These are phyloP conservation scores for Stipa capillata DNA, from an alignment of 176 grass and related monocot species.

Conservation along the genomic window DNA sequence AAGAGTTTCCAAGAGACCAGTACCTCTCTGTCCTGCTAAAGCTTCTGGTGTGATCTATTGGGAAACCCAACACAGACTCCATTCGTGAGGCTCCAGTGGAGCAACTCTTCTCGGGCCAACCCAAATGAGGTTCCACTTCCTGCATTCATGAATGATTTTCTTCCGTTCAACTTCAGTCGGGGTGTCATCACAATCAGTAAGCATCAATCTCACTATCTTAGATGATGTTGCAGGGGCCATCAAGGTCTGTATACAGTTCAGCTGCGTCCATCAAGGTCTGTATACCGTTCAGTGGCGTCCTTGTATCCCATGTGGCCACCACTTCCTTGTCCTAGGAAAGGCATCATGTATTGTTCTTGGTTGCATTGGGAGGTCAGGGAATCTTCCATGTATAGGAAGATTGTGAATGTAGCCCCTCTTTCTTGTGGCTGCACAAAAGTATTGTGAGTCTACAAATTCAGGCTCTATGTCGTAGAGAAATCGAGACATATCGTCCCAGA, in stretches of 20 bases:
- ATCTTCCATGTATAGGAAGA: slow-evolving; percentile 17
- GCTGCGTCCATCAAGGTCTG: slow-evolving; percentile 15
- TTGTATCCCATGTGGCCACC: slow-evolving; percentile 48
- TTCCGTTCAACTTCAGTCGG: slow-evolving; percentile 17
- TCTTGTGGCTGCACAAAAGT: background rate
- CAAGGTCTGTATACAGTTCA: slow-evolving; percentile 34
- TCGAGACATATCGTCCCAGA: slow-evolving; percentile 31
- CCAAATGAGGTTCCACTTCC: slow-evolving; percentile 51
- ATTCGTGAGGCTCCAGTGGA: slow-evolving; percentile 38
- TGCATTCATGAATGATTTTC: slow-evolving; percentile 34
- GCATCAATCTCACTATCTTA: slow-evolving; percentile 24
- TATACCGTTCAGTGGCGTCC: slow-evolving; percentile 39
- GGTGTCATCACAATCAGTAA: background rate
- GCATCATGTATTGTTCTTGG: slow-evolving; percentile 27
- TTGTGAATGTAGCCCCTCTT: background rate
- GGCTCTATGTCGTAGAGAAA: slow-evolving; percentile 27
- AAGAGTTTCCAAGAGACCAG: slow-evolving; percentile 37
- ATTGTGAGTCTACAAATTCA: background rate
- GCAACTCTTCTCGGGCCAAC: slow-evolving; percentile 35
- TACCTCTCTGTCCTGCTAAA: slow-evolving; percentile 33
- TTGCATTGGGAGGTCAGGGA: slow-evolving; percentile 22
- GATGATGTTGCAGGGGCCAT: slow-evolving; percentile 27
- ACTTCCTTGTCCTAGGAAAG: slow-evolving; percentile 7
- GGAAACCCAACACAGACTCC: slow-evolving; percentile 17
- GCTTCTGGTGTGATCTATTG: slow-evolving; percentile 38